Conservation (phyloP, 2,329 filamentous ascomycete genomes). For the Myriosclerotinia scirpicola region DNA sequence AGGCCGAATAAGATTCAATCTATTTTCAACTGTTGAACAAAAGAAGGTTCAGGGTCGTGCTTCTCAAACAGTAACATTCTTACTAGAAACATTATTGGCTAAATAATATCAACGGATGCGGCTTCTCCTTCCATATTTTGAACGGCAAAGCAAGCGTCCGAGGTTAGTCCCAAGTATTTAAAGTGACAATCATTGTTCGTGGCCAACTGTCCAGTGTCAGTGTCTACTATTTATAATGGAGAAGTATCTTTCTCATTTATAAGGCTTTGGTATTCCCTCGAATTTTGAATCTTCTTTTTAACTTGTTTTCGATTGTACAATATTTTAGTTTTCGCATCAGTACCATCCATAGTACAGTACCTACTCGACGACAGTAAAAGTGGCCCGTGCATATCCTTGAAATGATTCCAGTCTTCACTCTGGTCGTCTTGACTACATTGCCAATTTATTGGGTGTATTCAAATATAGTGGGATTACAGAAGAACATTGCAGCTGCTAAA, state of each 20-base stretch:
- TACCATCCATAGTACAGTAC: neutral
- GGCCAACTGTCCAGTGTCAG: neutral
- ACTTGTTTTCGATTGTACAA: neutral
- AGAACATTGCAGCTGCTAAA: conserved; percentile 53
- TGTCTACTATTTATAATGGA: neutral
- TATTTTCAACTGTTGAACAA: neutral
- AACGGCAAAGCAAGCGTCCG: conserved; percentile 16
- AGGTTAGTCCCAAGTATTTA: conserved; percentile 5
- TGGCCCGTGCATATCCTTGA: conserved; percentile 9
- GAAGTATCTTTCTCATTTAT: neutral
- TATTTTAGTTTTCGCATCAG: too few species aligned
- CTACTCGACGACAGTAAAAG: neutral
- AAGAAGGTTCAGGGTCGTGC: neutral
- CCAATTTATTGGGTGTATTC: conserved; percentile 33
- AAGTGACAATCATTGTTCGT: neutral
- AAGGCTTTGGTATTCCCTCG: neutral
- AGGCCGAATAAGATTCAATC: neutral
- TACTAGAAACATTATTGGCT: conserved; percentile 4
- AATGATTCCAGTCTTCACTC: conserved; percentile 34
- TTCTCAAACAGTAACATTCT: neutral
- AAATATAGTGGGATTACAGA: conserved; percentile 41
- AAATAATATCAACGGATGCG: neutral
- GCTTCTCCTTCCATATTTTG: conserved; percentile 10
- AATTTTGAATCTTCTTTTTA: neutral
- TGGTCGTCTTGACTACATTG: conserved; percentile 28